A percentile compares a stretch with the other conserved stretches of the same genome.
Conservation (phyloP, 164 flowering plant species). For the Kingdonia uniflora region DNA sequence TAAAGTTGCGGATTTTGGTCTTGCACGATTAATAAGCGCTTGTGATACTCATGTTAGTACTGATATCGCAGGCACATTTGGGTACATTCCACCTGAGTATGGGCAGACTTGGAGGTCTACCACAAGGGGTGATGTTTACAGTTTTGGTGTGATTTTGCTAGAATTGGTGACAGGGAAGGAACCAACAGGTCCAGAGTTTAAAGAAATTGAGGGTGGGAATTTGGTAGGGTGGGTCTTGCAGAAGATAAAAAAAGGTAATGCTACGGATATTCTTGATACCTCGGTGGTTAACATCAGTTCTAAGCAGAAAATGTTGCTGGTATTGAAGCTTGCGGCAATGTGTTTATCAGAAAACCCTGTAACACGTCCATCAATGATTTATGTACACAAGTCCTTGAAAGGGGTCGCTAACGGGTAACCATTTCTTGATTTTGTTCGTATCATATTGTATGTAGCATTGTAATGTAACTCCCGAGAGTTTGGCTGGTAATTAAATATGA, state of each 20-base stretch:
- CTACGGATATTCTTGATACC: conserved; percentile 53
- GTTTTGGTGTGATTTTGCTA: conserved; percentile 72
- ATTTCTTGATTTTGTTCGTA: too few relatives aligned
- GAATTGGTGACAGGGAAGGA: conserved; percentile 78
- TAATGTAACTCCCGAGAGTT: too few relatives aligned
- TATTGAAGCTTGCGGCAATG: conserved; percentile 38
- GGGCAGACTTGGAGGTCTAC: conserved; percentile 73
- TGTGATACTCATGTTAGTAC: conserved; percentile 78
- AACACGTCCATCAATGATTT: conserved; percentile 57
- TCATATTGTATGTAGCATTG: too few relatives aligned
- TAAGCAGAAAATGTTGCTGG: conserved; percentile 46
- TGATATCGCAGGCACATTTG: conserved; percentile 78
- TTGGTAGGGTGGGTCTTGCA: conserved; percentile 65
- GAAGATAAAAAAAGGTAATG: conserved; percentile 47
- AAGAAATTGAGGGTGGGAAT: conserved; percentile 72
- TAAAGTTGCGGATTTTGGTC: conserved; percentile 72
- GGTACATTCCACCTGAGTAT: conserved; percentile 82
- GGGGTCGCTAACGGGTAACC: conserved; percentile 25
- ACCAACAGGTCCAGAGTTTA: conserved; percentile 71
- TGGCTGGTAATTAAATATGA: too few relatives aligned
- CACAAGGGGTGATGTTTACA: conserved; percentile 64
- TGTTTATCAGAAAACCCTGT: conserved; percentile 58
- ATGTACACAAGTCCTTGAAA: conserved; percentile 45
- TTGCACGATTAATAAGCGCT: conserved; percentile 71
- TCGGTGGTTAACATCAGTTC: conserved; percentile 26